Evolutionary conservation across 805 yeast species (phyloP), one percentile per base, ranked within the genome.

Genomic region (Lipomyces sp.): DNA sequence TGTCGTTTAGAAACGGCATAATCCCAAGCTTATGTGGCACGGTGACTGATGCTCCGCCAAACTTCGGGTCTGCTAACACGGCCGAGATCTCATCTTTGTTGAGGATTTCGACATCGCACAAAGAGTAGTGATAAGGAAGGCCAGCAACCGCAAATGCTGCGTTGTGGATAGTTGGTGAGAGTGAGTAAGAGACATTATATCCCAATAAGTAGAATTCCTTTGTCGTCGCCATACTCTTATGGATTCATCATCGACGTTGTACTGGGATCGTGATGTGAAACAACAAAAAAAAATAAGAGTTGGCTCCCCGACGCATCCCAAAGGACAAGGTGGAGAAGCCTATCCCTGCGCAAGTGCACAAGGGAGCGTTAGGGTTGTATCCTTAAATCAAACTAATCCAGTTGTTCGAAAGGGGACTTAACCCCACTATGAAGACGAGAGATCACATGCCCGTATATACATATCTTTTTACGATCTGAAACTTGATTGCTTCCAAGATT

Each of bases 1-100:
- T 80, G 66, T 85, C 87, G 67, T 82, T 81, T 70, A 89, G 83
- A 70, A 85, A 84, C 71, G 86, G 82, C 80, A 90, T 86, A 69
- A 94, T 87, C 65, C 89, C 96, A 63, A 92, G 75, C 76, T 95
- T 95, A 75, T 94, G 81, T 3, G 99, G 99, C 75, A 94, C 94
- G 1, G 99, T 95, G 6, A 95, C 91, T 4, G 97, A 93, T 69
- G 90, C 86, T n/a, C 99, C 99, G 57, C 98, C 98, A 74, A 95
- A 89, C 75, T 92, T 97, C 74, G 85, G 86, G 69, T 82, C 81
- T 4, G 53, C 54, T 18, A 67, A 60, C 6, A 62, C n/a, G 5
- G 53, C 35, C 13, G 50, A 24, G 24, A 59, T 59, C 24, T n/a
- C 45, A 32, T 51, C 54, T 11, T 24, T 33, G 37, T 63, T 62